Evolutionary conservation across 176 grass and related monocot species (phyloP).

Genomic region (Aegilops umbellulata): DNA sequence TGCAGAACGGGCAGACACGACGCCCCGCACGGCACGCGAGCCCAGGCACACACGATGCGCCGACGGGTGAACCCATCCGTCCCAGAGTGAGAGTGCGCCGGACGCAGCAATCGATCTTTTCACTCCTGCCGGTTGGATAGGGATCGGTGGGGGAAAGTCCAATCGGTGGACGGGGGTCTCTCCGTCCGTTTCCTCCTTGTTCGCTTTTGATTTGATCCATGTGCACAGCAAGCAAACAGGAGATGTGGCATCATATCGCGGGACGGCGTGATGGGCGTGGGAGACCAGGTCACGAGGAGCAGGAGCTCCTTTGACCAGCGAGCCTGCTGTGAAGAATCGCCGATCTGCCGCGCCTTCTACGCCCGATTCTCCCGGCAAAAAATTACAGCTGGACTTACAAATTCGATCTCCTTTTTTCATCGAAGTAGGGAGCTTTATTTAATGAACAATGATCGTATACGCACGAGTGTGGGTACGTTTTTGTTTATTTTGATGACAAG

Average conservation of each 20-base stretch:
- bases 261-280: not conserved
- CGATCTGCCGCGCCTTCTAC: not conserved
- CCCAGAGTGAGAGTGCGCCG: not conserved
- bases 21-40: not conserved
- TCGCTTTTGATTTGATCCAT: too few species aligned
- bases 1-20: not conserved
- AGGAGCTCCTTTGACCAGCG: conserved; percentile 13
- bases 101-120: too few species aligned
- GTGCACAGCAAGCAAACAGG: not conserved
- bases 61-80: conserved; percentile 4
- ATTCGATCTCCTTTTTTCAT: too few species aligned
- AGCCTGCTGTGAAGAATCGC: not conserved
- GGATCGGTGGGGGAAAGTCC: not conserved
- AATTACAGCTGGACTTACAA: too few species aligned
- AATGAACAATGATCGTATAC: too few species aligned
- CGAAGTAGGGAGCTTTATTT: too few species aligned
- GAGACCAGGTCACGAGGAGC: conserved; percentile 3
- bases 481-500: too few species aligned
- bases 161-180: too few species aligned
- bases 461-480: too few species aligned
- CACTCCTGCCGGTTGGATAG: not conserved
- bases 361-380: too few species aligned
- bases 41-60: not conserved
- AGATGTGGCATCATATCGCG: conserved; percentile 17
- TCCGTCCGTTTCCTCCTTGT: too few species aligned